Conservation (phyloP, 2,329 filamentous ascomycete species). For the Verticillium zaregamsianum region DNA sequence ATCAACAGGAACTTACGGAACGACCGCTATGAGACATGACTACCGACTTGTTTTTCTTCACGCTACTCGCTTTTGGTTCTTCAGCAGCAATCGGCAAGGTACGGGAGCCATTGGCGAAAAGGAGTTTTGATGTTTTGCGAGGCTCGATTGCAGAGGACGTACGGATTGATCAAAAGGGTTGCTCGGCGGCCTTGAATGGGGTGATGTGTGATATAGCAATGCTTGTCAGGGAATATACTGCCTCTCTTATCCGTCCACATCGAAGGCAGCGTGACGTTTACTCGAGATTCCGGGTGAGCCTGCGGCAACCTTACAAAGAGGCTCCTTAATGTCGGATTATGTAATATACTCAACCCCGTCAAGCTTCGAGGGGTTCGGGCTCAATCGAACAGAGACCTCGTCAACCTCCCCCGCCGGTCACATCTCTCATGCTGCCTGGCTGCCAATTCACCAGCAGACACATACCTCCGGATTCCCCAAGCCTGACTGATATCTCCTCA, state of each 20-base stretch:
- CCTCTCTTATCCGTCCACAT: background rate
- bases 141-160: background rate
- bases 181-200: background rate
- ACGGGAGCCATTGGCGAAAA: background rate
- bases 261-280: background rate
- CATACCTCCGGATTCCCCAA: too few species aligned
- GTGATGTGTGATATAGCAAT: background rate
- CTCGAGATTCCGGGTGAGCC: background rate
- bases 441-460: too few species aligned
- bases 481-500: background rate
- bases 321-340: background rate
- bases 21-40: background rate
- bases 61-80: background rate
- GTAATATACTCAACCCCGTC: background rate
- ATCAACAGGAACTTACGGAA: background rate
- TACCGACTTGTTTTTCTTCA: background rate
- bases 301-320: background rate
- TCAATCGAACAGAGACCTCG: too few species aligned
- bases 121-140: background rate
- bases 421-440: background rate
- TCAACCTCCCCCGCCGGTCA: background rate
- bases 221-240: background rate
- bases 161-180: background rate
- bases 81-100: background rate
- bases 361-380: too few species aligned